phyloP scores from a whole-genome alignment of 257 asterid genomes.

The Fraxinus cuspidata region DNA sequence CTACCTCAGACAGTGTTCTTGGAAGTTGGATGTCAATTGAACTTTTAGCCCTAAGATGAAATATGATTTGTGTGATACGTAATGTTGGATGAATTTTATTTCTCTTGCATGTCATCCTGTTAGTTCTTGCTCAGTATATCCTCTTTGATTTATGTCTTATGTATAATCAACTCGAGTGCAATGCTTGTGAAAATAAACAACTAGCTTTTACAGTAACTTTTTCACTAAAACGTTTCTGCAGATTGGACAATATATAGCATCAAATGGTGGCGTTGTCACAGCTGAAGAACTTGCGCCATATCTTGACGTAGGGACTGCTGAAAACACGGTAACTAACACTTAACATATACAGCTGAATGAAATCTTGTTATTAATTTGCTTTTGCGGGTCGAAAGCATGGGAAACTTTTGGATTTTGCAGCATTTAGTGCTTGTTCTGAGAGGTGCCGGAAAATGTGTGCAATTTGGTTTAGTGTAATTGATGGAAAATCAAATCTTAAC shows the following conservation, averaged over 20 bases:
- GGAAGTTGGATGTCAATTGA: not conserved
- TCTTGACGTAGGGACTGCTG: conserved; percentile 74
- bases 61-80: not conserved
- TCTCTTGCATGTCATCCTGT: conserved; percentile 19
- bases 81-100: not conserved
- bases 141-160: conserved; percentile 7
- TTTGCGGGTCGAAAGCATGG: conserved; percentile 7
- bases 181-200: conserved; percentile 11
- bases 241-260: conserved; percentile 89
- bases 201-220: not conserved
- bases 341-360: conserved; percentile 14
- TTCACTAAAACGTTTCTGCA: conserved; percentile 34
- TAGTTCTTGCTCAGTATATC: conserved; percentile 20
- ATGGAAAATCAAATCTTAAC: conserved; percentile 5
- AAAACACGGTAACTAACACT: conserved; percentile 47
- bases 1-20: not conserved
- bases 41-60: not conserved
- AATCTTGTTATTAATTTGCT: conserved; percentile 19
- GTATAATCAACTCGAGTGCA: conserved; percentile 18
- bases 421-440: conserved; percentile 8
- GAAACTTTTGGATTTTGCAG: conserved; percentile 13
- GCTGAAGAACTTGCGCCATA: conserved; percentile 99
- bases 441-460: not conserved
- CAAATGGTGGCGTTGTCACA: conserved; percentile 94
- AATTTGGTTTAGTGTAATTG: not conserved